Evolutionary conservation across 2,329 filamentous ascomycete species (phyloP).

Genomic region (Xylariales sp.): DNA sequence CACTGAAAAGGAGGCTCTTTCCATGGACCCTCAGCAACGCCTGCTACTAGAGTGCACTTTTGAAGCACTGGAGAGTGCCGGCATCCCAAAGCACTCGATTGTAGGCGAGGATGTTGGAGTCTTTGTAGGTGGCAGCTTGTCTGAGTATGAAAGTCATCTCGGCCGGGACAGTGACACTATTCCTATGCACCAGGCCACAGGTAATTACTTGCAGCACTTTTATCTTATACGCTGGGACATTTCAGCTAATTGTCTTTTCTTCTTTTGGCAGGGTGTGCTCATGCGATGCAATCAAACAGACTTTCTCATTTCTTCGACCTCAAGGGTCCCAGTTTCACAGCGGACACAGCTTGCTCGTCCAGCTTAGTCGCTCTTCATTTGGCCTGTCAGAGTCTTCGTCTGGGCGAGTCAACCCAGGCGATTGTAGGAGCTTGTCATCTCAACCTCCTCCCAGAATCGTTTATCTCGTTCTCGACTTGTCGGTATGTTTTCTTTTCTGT

Average conservation of each 20-base stretch:
- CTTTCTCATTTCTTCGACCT: conserved; percentile 14
- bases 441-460: background rate
- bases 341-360: conserved; percentile 16
- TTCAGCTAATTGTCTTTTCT: too few relatives aligned
- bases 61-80: conserved; percentile 28
- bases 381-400: conserved; percentile 15
- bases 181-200: conserved; percentile 20
- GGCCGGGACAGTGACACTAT: conserved; percentile 17
- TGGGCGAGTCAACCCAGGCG: conserved; percentile 1
- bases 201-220: too few relatives aligned
- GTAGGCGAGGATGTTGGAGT: conserved; percentile 24
- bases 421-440: conserved; percentile 5
- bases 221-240: too few relatives aligned
- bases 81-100: conserved; percentile 23
- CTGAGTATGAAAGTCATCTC: conserved; percentile 13
- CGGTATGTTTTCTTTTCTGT: background rate
- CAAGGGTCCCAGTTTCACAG: conserved; percentile 12
- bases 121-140: conserved; percentile 21
- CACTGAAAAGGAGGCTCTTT: conserved; percentile 27
- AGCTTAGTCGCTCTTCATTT: conserved; percentile 12
- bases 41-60: conserved; percentile 27
- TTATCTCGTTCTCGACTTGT: conserved; percentile 5
- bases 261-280: too few relatives aligned
- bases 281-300: conserved; percentile 14
- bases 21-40: conserved; percentile 28